A percentile compares a stretch with the other conserved stretches of the same genome.
Evolutionary conservation across 257 asterid genomes (phyloP).

Genomic region (Ilex aquifolium): DNA sequence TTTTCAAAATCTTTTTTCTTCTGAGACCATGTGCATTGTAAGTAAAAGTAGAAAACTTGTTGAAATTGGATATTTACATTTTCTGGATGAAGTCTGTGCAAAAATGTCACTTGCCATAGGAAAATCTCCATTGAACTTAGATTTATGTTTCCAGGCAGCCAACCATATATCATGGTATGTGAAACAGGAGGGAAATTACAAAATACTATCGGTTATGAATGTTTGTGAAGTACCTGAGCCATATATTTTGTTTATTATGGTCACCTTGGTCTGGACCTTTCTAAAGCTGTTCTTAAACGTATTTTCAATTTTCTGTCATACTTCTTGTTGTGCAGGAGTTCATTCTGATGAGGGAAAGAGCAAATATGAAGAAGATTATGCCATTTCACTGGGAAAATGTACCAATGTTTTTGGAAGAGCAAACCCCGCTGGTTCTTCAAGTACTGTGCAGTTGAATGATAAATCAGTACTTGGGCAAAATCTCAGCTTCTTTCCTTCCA

Average conservation of each 20-base stretch:
- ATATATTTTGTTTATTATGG: neutral
- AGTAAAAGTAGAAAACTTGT: no score
- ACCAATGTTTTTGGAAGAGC: conserved; percentile 34
- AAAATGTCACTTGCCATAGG: neutral
- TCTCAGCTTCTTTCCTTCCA: conserved; percentile 32
- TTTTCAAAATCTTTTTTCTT: no score
- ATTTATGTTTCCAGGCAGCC: no score
- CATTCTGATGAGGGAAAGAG: conserved; percentile 24
- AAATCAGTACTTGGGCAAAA: conserved; percentile 35
- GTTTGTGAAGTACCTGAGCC: neutral
- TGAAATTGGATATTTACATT: no score
- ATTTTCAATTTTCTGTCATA: neutral
- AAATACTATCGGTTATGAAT: no score
- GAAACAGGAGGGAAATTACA: neutral
- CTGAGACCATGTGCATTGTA: no score
- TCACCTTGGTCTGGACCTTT: neutral
- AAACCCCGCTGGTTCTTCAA: conserved; percentile 19
- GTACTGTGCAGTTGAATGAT: conserved; percentile 27
- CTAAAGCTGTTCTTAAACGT: neutral
- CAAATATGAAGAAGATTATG: conserved; percentile 28
- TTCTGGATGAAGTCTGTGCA: no score
- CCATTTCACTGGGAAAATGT: conserved; percentile 28
- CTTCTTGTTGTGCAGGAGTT: conserved; percentile 29
- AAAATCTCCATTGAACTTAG: no score
- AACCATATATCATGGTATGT: no score